A percentile compares a stretch with the other conserved stretches of the same genome.
Evolutionary conservation across 176 grass and related monocot species (phyloP).

Genomic region (Typha latifolia): DNA sequence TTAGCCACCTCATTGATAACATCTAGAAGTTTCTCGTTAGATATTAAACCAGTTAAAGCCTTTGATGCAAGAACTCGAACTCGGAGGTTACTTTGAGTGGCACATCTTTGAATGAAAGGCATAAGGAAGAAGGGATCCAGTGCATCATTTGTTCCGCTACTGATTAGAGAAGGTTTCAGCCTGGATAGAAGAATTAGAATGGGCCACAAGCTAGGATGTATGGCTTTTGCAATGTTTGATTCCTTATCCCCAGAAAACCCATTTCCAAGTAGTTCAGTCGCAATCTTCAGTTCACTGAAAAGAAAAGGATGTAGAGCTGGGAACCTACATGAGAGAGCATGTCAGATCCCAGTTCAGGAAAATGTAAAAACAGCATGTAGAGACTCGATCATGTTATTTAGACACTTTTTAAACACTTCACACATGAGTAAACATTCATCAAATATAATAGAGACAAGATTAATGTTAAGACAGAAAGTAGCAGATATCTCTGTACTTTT

Average conservation of each 20-base stretch:
- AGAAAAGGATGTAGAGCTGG: conserved; percentile 92
- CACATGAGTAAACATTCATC: too few species aligned
- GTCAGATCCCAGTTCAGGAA: background rate
- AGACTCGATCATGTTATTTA: too few species aligned
- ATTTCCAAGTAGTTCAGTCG: conserved; percentile 52
- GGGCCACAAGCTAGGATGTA: conserved; percentile 93
- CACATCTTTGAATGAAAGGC: conserved; percentile 83
- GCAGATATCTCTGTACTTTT: too few species aligned
- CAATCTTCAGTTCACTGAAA: conserved; percentile 54
- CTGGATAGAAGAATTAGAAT: conserved; percentile 95
- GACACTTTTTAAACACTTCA: too few species aligned
- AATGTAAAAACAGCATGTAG: too few species aligned
- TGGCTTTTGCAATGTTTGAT: conserved; percentile 62
- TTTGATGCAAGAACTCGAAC: conserved; percentile 84
- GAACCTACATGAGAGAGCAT: conserved; percentile 54
- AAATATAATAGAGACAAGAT: too few species aligned
- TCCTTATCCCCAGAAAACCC: conserved; percentile 40
- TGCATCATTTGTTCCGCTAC: conserved; percentile 55
- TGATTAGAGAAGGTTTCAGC: conserved; percentile 77
- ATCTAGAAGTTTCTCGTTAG: conserved; percentile 64
- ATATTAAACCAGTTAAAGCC: conserved; percentile 78
- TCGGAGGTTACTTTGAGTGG: conserved; percentile 82
- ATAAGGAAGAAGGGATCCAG: conserved; percentile 85
- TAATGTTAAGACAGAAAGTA: too few species aligned
- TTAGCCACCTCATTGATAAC: conserved; percentile 49